A percentile compares a stretch with the other conserved stretches of the same genome.
Conservation (phyloP, 345 rosid genomes). For the Bruguiera parviflora region DNA sequence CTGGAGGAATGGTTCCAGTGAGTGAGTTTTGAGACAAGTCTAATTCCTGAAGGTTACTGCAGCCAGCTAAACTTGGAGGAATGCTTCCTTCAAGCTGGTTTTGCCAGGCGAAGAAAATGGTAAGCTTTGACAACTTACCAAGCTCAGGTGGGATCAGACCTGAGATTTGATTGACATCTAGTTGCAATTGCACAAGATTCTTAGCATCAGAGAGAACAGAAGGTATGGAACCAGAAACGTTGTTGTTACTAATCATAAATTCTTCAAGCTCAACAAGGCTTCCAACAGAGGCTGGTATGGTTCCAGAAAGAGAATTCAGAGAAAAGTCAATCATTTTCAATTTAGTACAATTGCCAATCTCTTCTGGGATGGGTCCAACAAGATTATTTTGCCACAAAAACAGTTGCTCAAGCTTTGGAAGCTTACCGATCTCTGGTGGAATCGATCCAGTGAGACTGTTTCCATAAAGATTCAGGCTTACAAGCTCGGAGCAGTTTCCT, state of each 20-base stretch:
- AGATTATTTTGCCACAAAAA: conserved; percentile 81
- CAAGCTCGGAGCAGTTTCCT: conserved; percentile 87
- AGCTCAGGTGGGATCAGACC: conserved; percentile 81
- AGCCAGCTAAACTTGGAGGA: conserved; percentile 61
- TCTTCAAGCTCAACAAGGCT: conserved; percentile 58
- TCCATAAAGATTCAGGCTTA: conserved; percentile 67
- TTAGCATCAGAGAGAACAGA: conserved; percentile 55
- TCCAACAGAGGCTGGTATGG: conserved; percentile 63
- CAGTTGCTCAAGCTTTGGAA: conserved; percentile 62
- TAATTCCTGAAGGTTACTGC: conserved; percentile 60
- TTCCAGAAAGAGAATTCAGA: conserved; percentile 74
- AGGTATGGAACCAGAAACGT: conserved; percentile 81
- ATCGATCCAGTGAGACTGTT: conserved; percentile 80
- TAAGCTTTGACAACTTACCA: conserved; percentile 57
- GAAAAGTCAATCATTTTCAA: conserved; percentile 76
- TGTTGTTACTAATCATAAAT: conserved; percentile 87
- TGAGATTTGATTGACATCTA: conserved; percentile 75
- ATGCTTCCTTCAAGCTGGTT: conserved; percentile 95
- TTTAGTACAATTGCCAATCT: conserved; percentile 72
- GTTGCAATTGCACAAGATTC: conserved; percentile 70
- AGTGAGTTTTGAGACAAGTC: conserved; percentile 82
- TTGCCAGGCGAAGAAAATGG: conserved; percentile 80
- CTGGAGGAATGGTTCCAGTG: conserved; percentile 73
- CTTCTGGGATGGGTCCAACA: conserved; percentile 74
- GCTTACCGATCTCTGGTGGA: conserved; percentile 66